Conservation (phyloP, 192 early-diverging fungal genomes). For the Backusella sp. region DNA sequence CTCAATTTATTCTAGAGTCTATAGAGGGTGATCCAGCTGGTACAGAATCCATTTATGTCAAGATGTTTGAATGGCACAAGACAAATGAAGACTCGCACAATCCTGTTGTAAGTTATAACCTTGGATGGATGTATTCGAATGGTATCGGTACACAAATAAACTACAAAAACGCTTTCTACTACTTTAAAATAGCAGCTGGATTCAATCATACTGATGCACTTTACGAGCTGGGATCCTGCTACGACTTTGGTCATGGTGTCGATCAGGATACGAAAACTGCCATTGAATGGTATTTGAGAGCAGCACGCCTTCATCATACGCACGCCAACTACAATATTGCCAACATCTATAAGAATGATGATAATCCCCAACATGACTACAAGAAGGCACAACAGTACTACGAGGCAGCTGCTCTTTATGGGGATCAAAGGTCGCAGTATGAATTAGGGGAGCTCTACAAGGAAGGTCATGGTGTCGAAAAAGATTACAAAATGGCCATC, state of each 20-base stretch:
- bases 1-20: background rate
- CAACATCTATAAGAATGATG: constrained; percentile 83
- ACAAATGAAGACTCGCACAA: constrained; percentile 62
- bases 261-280: constrained; percentile 44
- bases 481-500: constrained; percentile 48
- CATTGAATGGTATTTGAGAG: constrained; percentile 58
- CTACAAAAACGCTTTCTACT: constrained; percentile 52
- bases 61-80: constrained; percentile 62
- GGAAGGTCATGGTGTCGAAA: constrained; percentile 53
- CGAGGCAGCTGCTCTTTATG: constrained; percentile 40
- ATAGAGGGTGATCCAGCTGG: constrained; percentile 23
- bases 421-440: constrained; percentile 55
- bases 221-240: constrained; percentile 77
- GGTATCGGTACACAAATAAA: constrained; percentile 61
- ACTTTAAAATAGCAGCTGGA: constrained; percentile 49
- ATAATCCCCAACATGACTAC: constrained; percentile 61
- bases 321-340: constrained; percentile 64
- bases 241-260: constrained; percentile 58
- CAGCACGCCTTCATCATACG: constrained; percentile 56
- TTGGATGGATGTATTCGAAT: constrained; percentile 80
- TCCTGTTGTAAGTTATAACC: constrained; percentile 69
- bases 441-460: constrained; percentile 57
- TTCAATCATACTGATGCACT: constrained; percentile 50
- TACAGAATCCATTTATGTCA: constrained; percentile 39
- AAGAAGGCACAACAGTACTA: constrained; percentile 50